phyloP scores from a whole-genome alignment of 208 protist species.

The Balamuthia mandrillaris region DNA sequence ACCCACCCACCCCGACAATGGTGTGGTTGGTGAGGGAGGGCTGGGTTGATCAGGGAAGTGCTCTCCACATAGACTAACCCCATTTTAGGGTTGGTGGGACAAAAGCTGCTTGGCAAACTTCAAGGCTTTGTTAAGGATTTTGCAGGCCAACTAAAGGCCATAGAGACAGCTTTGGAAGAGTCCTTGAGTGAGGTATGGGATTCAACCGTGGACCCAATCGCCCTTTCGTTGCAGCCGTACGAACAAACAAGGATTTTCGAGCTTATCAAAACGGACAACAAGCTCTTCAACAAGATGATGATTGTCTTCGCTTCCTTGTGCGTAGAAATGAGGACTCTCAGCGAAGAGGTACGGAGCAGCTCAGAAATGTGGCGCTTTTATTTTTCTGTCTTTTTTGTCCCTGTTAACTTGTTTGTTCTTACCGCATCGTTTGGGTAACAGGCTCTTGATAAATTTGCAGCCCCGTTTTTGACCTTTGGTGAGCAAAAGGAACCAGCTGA shows the following conservation, averaged over 20 bases:
- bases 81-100: slow-evolving; percentile 44
- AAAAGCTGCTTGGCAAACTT: slow-evolving; percentile 62
- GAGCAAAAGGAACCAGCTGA: slow-evolving; percentile 51
- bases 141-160: slow-evolving; percentile 35
- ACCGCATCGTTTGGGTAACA: too few species aligned
- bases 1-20: neutral
- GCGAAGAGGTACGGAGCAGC: neutral
- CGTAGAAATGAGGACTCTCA: slow-evolving; percentile 52
- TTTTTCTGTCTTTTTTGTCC: neutral
- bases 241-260: slow-evolving; percentile 64
- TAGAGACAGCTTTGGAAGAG: slow-evolving; percentile 65
- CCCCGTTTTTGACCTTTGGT: slow-evolving; percentile 41
- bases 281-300: slow-evolving; percentile 68
- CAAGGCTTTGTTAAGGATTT: slow-evolving; percentile 53
- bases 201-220: slow-evolving; percentile 51
- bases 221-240: slow-evolving; percentile 47
- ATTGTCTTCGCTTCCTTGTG: slow-evolving; percentile 52
- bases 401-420: neutral
- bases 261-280: slow-evolving; percentile 62
- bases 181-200: slow-evolving; percentile 58
- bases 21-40: neutral
- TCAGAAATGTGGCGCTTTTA: too few species aligned
- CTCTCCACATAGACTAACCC: too few species aligned
- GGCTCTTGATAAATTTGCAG: slow-evolving; percentile 33
- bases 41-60: neutral